Conservation (phyloP, 169 alveolate species). For the Plasmodium malariae region DNA sequence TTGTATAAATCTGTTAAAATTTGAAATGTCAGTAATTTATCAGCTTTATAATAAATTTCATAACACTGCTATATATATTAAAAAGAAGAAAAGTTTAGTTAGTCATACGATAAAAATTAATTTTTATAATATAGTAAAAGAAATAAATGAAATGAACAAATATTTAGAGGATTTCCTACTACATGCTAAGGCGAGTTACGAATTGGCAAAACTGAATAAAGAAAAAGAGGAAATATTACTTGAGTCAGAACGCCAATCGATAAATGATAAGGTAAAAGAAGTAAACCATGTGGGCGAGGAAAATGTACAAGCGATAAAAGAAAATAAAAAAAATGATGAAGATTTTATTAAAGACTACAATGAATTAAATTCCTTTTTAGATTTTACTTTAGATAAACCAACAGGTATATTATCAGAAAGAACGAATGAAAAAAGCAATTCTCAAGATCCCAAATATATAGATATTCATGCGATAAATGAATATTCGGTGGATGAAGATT, state of each 20-base stretch:
- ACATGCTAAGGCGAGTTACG: constrained; percentile 7
- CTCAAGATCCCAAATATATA: neutral
- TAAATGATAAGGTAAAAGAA: constrained; percentile 1
- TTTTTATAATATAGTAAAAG: constrained; percentile 1
- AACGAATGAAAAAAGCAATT: neutral
- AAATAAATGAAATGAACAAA: constrained; percentile 4
- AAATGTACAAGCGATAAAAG: neutral
- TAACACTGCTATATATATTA: constrained; percentile 24
- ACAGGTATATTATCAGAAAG: constrained; percentile 47
- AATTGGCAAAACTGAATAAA: no score
- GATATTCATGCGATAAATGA: constrained; percentile 5
- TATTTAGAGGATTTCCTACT: constrained; percentile 1
- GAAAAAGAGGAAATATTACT: neutral
- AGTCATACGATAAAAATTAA: constrained; percentile 20
- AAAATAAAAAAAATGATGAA: neutral
- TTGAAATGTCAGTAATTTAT: constrained; percentile 18
- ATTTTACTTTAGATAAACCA: constrained; percentile 22
- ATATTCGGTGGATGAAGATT: constrained; percentile 45
- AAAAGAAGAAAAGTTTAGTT: constrained; percentile 15
- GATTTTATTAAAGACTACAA: constrained; percentile 39
- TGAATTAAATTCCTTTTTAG: constrained; percentile 53
- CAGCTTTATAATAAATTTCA: constrained; percentile 59
- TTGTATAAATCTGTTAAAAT: constrained; percentile 12
- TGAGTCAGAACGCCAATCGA: neutral
- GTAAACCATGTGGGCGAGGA: neutral